Conservation (phyloP, 306 rosid genomes). For the Malus orientalis region DNA sequence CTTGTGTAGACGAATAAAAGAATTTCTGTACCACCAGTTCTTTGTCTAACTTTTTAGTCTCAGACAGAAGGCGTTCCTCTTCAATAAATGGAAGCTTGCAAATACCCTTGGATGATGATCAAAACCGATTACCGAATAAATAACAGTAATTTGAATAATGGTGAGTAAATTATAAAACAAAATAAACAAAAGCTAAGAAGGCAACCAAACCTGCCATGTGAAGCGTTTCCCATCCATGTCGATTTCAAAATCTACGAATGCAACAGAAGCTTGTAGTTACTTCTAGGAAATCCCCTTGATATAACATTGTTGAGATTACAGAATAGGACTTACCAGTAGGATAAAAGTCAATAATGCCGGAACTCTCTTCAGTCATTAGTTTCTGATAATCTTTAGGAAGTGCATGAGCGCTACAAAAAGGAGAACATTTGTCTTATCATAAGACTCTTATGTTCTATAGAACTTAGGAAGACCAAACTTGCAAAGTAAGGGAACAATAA, state of each 20-base stretch:
- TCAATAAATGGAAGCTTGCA: conserved; percentile 48
- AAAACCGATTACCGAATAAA: neutral
- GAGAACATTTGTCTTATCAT: neutral
- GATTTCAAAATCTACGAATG: conserved; percentile 33
- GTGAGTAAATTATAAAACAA: neutral
- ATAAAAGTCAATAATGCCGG: conserved; percentile 28
- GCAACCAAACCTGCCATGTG: conserved; percentile 38
- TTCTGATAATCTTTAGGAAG: conserved; percentile 27
- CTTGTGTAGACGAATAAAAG: neutral
- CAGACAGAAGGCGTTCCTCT: conserved; percentile 34
- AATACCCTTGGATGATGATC: conserved; percentile 25
- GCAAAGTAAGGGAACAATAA: too few species aligned
- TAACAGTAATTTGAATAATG: neutral
- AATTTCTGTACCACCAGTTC: conserved; percentile 28
- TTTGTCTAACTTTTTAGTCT: conserved; percentile 23
- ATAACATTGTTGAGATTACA: neutral
- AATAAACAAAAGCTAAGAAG: neutral
- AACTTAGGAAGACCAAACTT: neutral
- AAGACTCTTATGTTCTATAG: neutral
- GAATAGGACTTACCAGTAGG: conserved; percentile 32
- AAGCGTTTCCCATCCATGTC: conserved; percentile 49
- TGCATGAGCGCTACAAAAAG: conserved; percentile 34
- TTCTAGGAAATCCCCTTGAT: neutral
- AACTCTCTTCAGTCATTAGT: conserved; percentile 38
- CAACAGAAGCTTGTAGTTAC: neutral